Evolutionary conservation across 2,329 filamentous ascomycete genomes (phyloP).

Genomic region (Nakataea oryzae): DNA sequence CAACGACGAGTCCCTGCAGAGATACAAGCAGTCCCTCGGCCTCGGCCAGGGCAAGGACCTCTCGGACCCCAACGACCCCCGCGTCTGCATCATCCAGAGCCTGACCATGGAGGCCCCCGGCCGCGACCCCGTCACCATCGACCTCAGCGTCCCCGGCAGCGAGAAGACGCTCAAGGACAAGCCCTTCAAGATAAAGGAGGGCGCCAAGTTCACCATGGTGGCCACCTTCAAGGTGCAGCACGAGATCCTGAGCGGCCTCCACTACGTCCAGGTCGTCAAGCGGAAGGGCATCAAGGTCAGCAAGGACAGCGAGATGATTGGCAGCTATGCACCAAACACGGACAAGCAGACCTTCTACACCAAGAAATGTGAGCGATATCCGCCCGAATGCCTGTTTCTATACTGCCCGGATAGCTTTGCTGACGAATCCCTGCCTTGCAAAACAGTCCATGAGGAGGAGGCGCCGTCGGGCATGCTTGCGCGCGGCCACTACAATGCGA

Average conservation of each 20-base stretch:
- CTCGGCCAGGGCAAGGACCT: slow-evolving; percentile 64
- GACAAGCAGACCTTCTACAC: slow-evolving; percentile 74
- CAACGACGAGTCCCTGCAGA: slow-evolving; percentile 86
- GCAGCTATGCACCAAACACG: slow-evolving; percentile 88
- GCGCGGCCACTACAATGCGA: slow-evolving; percentile 81
- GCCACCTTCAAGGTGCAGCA: slow-evolving; percentile 93
- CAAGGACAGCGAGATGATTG: slow-evolving; percentile 98
- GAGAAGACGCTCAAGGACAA: slow-evolving; percentile 74
- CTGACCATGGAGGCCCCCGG: slow-evolving; percentile 81
- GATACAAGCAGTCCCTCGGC: slow-evolving; percentile 95
- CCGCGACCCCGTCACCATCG: slow-evolving; percentile 77
- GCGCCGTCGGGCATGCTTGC: slow-evolving; percentile 85
- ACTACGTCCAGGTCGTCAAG: slow-evolving; percentile 93
- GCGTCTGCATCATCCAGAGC: slow-evolving; percentile 86
- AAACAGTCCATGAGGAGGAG: slow-evolving; percentile 75
- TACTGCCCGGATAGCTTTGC: background rate
- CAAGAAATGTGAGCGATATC: slow-evolving; percentile 75
- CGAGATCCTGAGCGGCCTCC: slow-evolving; percentile 86
- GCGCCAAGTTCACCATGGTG: slow-evolving; percentile 86
- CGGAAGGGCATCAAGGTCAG: slow-evolving; percentile 75
- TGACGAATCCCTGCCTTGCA: background rate
- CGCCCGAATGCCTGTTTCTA: background rate
- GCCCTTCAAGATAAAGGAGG: slow-evolving; percentile 97
- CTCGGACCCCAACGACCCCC: slow-evolving; percentile 69
- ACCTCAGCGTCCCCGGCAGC: slow-evolving; percentile 65